phyloP scores from a whole-genome alignment of 768 basidiomycete genomes.

The Rhizopogon vinicolor region DNA sequence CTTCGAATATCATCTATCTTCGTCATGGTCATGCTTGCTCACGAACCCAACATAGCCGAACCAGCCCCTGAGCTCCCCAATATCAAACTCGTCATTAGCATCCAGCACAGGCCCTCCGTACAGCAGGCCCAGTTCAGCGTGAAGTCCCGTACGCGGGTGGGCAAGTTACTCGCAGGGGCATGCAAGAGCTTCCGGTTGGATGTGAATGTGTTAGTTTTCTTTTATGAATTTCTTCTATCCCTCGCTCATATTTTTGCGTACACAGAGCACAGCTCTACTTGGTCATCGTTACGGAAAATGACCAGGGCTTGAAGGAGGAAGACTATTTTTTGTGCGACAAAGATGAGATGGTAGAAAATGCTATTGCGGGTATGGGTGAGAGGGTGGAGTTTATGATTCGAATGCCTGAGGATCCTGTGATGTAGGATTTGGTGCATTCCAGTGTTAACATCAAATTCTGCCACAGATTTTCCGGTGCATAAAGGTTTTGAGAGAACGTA shows the following conservation, averaged over 20 bases:
- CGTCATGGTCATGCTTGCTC: not conserved
- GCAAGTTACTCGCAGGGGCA: constrained; percentile 19
- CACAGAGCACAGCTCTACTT: constrained; percentile 20
- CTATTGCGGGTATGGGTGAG: constrained; percentile 14
- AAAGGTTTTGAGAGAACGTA: too few species aligned
- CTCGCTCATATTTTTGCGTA: not conserved
- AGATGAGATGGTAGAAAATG: constrained; percentile 19
- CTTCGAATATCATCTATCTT: not conserved
- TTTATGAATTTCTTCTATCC: not conserved
- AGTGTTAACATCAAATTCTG: too few species aligned
- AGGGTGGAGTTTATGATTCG: not conserved
- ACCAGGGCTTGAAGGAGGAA: constrained; percentile 17
- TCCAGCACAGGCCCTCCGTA: constrained; percentile 22
- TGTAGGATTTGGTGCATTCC: not conserved
- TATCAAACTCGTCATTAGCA: constrained; percentile 16
- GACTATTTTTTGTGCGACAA: constrained; percentile 26
- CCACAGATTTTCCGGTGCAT: too few species aligned
- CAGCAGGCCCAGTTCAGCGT: constrained; percentile 28
- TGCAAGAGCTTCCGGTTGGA: constrained; percentile 27
- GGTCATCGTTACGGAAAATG: constrained; percentile 19
- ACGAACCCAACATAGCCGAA: not conserved
- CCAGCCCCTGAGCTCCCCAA: not conserved
- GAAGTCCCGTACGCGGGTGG: constrained; percentile 26
- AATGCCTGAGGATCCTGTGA: not conserved
- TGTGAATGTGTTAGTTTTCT: constrained; percentile 11